Conservation (phyloP, 106 monocot species). For the Ottelia alismoides region DNA sequence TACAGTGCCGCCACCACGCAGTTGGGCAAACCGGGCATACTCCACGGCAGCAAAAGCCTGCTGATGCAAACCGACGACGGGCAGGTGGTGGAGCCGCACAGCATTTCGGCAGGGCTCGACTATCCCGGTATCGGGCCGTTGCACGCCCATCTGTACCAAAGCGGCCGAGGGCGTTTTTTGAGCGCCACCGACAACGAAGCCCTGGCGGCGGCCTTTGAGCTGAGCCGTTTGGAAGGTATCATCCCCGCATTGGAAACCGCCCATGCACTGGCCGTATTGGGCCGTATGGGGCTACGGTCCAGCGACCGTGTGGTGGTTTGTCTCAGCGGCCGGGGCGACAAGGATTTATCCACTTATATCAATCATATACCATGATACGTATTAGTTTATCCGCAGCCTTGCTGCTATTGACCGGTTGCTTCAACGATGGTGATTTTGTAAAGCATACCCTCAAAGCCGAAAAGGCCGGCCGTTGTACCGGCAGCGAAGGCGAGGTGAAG, state of each 20-base stretch:
- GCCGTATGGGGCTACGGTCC: slow-evolving; percentile 21
- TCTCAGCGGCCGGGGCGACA: slow-evolving; percentile 39
- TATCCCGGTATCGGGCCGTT: slow-evolving; percentile 1
- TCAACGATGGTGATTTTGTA: too few relatives aligned
- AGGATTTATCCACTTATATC: too few relatives aligned
- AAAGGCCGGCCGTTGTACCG: too few relatives aligned
- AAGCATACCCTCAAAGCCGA: too few relatives aligned
- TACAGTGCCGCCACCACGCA: not conserved
- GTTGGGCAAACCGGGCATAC: not conserved
- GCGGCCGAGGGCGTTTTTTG: not conserved
- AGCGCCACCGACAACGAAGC: not conserved
- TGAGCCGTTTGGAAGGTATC: slow-evolving; percentile 34
- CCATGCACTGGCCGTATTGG: slow-evolving; percentile 34
- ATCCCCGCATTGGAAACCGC: slow-evolving; percentile 42
- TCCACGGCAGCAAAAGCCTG: not conserved
- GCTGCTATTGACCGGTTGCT: too few relatives aligned
- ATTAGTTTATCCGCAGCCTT: too few relatives aligned
- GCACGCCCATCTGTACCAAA: not conserved
- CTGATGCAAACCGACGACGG: slow-evolving; percentile 1
- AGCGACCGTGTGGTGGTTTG: slow-evolving; percentile 26
- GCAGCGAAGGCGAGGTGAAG: too few relatives aligned
- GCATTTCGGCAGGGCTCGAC: not conserved
- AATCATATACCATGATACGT: too few relatives aligned
- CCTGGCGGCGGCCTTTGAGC: slow-evolving; percentile 19
- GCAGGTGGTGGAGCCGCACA: not conserved